Evolutionary conservation across 805 yeast genomes (phyloP), one percentile per base, ranked within the genome.

Genomic region (Kazachstania viticola): DNA sequence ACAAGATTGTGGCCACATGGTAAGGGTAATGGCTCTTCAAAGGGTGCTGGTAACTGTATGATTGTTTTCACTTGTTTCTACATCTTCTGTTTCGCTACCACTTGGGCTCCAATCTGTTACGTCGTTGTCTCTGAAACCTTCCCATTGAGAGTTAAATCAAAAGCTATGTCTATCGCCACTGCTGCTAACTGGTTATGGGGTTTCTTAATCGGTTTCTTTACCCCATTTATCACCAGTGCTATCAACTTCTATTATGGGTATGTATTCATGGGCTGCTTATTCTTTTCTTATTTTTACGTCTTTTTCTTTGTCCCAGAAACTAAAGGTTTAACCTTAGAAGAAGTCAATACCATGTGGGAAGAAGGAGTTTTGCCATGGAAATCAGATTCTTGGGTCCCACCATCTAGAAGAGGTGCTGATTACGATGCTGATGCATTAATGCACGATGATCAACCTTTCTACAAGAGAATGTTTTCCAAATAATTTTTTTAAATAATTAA

Each of bases 291-390:
- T 48, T 61, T 75, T 54, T 81, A 76, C 54, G 79, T 79, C 33
- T 71, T 66, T 64, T 72, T 80, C 64, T 67, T 66, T 45, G 72
- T 81, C 38, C 73, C 73, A 46, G 85, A 79, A 58, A 81, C 93
- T 33, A 74, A 72, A 61, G 91, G 91, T 38, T 69, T 80, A 50
- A 67, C 79, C 29, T 69, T 82, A 54, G 93, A 81, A 60, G 83
- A 80, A 56, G 80, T 80, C 42, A 85, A 80, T 54, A 75, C 68
- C 47, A 58, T 74, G 60, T 65, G 60, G 47, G 48, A 65, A 23
- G 49, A 56, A 25, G 58, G 54, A 36, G 55, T 54, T 28, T 42
- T 49, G 27, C 61, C 67, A 25, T 62, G 67, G 66, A 45, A 51
- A 35, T 72, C 76, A 13, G 37, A 60, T 17, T 43, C 43, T 32